These are phyloP conservation scores for Agapanthus africanus DNA, from an alignment of 106 monocot species.

Conservation along the genomic window DNA sequence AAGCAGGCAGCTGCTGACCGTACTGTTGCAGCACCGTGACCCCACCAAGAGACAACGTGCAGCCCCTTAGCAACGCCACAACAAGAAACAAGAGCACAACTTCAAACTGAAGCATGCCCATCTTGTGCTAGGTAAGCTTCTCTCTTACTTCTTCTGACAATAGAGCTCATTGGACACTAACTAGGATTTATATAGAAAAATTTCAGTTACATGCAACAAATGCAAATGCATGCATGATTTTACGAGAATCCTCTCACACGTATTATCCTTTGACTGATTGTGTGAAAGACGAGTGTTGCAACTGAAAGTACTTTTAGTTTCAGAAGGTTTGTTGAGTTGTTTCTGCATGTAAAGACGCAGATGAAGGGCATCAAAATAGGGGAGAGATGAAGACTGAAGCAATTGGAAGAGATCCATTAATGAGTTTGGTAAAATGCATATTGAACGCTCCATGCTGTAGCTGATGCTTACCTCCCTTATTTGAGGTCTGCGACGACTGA, in stretches of 20 bases:
- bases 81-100: neutral
- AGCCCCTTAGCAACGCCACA: neutral
- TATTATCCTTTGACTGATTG: neutral
- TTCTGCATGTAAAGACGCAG: no score
- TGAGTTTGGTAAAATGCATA: neutral
- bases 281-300: neutral
- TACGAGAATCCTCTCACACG: neutral
- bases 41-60: neutral
- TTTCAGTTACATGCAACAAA: neutral
- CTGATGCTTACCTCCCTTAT: neutral
- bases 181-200: neutral
- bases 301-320: neutral
- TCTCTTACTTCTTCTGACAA: neutral
- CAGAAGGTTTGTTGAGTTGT: neutral
- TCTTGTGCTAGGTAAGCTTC: neutral
- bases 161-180: neutral
- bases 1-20: neutral
- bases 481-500: neutral
- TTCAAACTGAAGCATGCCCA: slow-evolving; percentile 1
- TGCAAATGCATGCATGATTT: neutral
- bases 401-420: neutral
- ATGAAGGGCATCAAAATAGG: neutral
- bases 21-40: neutral
- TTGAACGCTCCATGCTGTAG: neutral
- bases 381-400: neutral